Base-by-base conservation (phyloP, 345 rosid genomes). In the Gossypium bickii region DNA sequence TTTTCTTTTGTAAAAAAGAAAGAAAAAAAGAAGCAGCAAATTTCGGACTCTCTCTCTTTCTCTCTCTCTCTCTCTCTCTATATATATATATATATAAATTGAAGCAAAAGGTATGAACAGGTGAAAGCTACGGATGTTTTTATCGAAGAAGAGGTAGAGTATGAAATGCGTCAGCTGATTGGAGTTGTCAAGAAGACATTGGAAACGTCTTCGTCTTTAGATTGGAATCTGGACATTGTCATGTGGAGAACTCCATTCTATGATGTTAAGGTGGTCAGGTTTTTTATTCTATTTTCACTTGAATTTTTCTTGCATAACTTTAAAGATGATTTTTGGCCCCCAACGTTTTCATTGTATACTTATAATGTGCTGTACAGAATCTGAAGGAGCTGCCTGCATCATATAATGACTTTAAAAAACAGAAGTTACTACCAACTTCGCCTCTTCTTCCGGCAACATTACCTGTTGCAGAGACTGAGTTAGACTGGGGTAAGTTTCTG, bases 81-180 rank as follows among this genome's bases (percentile, higher is more conserved):
- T 20, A 20, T 20, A 2, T 29, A 0, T 29, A 34, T 27, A 29
- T 48, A 2, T 80, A 59, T 41, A 41, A 18, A 49, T 75, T 52
- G 41, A 66, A 48, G 5, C 27, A n/a, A 57, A 61, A 67, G 43
- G 77, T 75, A 78, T 84, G 65, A 78, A 81, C 85, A 93, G 98
- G 89, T 89, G 48, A 82, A 77, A 79, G 94, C 88, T 74, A 80
- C 89, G 16, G 73, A 58, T 69, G 76, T 94, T 62, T 83, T 87
- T 83, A 83, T 84, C 44, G 96, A 94, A 83, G 89, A 86, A 73
- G 98, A 94, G 83, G 93, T 87, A 6, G 98, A 94, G 79, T 85
- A 85, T 53, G 84, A 86, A 78, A 74, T 92, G 12, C 81, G 80
- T 18, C 73, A 72, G 84, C 67, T 78, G 67, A 48, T 87, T 71